Evolutionary conservation across 257 asterid species (phyloP).

Genomic region (Dorcoceras hygrometricum): DNA sequence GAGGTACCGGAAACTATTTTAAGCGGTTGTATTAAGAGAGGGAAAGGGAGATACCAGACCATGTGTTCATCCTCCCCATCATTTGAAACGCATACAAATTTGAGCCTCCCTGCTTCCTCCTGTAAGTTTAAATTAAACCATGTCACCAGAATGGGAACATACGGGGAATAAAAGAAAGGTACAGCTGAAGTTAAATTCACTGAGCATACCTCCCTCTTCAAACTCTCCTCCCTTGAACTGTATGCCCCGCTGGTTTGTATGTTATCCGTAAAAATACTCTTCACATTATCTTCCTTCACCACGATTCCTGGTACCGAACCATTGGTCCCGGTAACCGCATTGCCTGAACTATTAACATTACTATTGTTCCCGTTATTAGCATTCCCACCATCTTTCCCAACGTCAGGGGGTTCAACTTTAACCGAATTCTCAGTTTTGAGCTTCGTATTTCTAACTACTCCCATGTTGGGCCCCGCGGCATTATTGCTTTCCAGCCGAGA

Average conservation of each 20-base stretch:
- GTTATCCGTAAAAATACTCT: conserved; percentile 70
- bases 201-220: conserved; percentile 80
- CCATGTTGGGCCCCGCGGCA: conserved; percentile 27
- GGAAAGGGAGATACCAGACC: conserved; percentile 67
- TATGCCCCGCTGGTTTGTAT: conserved; percentile 94
- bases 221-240: conserved; percentile 87
- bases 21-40: conserved; percentile 17
- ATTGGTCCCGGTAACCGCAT: conserved; percentile 40
- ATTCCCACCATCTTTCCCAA: conserved; percentile 46
- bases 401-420: conserved; percentile 60
- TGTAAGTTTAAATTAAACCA: conserved; percentile 30
- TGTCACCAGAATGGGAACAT: conserved; percentile 7
- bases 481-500: conserved; percentile 67
- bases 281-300: conserved; percentile 72
- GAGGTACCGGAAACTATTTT: conserved; percentile 11
- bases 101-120: conserved; percentile 91
- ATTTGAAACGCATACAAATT: conserved; percentile 83
- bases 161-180: not conserved
- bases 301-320: conserved; percentile 51
- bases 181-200: conserved; percentile 11
- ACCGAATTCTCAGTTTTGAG: conserved; percentile 67
- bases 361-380: conserved; percentile 16
- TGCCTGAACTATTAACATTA: conserved; percentile 35
- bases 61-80: conserved; percentile 84
- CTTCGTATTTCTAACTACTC: conserved; percentile 58